phyloP scores from a whole-genome alignment of 169 alveolate species.

The Perkinsus olseni region DNA sequence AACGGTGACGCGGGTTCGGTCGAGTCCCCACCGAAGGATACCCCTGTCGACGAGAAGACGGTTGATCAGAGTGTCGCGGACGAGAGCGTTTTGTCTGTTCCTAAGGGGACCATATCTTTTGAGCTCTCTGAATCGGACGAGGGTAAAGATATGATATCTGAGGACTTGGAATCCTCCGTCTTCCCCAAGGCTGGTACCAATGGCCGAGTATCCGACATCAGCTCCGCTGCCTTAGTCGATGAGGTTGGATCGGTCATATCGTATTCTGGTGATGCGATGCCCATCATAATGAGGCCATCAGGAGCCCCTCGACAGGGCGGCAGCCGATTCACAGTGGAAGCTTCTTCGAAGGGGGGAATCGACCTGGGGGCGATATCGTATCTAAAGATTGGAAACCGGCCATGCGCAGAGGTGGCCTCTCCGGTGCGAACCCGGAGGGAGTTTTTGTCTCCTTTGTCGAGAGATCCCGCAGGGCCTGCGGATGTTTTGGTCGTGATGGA shows the following conservation, averaged over 20 bases:
- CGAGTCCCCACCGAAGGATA: too few relatives aligned
- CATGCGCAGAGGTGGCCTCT: not conserved
- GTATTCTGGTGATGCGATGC: not conserved
- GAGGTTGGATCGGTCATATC: not conserved
- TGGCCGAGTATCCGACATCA: not conserved
- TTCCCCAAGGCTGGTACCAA: not conserved
- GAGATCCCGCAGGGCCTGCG: not conserved
- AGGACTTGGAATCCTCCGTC: not conserved
- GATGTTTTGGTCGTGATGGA: not conserved
- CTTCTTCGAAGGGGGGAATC: not conserved
- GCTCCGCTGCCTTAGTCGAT: not conserved
- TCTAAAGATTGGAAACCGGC: not conserved
- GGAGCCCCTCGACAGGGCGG: not conserved
- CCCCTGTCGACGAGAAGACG: too few relatives aligned
- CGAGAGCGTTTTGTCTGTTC: too few relatives aligned
- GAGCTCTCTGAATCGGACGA: too few relatives aligned
- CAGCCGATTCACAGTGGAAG: not conserved
- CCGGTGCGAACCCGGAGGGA: not conserved
- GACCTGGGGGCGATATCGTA: not conserved
- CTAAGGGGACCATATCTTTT: too few relatives aligned
- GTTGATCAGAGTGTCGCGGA: too few relatives aligned
- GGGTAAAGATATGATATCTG: too few relatives aligned
- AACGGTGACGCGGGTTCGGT: too few relatives aligned
- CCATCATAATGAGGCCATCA: not conserved
- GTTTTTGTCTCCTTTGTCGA: not conserved